phyloP scores from a whole-genome alignment of 2,329 filamentous ascomycete genomes.

The Aspergillus felis region DNA sequence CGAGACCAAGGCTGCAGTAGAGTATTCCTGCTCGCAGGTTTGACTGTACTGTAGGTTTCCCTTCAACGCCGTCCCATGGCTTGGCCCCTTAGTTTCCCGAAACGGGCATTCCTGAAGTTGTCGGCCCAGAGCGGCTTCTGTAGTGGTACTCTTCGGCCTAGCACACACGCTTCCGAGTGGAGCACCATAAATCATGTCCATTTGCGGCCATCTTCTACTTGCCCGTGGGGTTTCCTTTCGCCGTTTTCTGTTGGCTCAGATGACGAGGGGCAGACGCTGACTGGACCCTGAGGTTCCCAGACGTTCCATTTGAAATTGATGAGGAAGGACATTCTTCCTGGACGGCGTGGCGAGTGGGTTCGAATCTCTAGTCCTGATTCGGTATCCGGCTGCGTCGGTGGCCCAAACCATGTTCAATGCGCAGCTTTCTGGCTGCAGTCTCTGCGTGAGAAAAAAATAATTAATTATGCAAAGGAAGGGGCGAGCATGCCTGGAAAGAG shows the following conservation, averaged over 20 bases:
- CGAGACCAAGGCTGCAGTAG: background rate
- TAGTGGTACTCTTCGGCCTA: conserved; percentile 7
- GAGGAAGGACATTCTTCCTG: background rate
- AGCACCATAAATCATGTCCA: conserved; percentile 11
- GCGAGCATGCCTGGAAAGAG: background rate
- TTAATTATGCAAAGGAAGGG: conserved; percentile 1
- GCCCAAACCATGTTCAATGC: conserved; percentile 3
- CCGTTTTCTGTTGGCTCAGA: conserved; percentile 2
- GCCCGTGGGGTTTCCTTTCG: conserved; percentile 8
- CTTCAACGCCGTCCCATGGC: conserved; percentile 8
- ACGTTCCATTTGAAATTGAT: background rate
- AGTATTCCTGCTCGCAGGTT: background rate
- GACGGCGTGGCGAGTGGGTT: conserved; percentile 9
- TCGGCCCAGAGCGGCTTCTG: conserved; percentile 20
- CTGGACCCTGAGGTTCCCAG: conserved; percentile 2
- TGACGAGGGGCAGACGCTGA: conserved; percentile 1
- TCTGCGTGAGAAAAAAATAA: background rate
- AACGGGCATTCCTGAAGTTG: conserved; percentile 21
- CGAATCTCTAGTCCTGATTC: conserved; percentile 6
- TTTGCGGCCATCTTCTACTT: conserved; percentile 14
- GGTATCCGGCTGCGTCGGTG: conserved; percentile 8
- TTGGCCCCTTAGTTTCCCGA: conserved; percentile 17
- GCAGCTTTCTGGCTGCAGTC: background rate
- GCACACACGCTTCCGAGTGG: conserved; percentile 6
- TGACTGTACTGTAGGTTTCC: background rate